A percentile compares a stretch with the other conserved stretches of the same genome.
These are phyloP conservation scores for Lyophyllum shimeji DNA, from an alignment of 768 basidiomycete genomes.

Conservation along the genomic window DNA sequence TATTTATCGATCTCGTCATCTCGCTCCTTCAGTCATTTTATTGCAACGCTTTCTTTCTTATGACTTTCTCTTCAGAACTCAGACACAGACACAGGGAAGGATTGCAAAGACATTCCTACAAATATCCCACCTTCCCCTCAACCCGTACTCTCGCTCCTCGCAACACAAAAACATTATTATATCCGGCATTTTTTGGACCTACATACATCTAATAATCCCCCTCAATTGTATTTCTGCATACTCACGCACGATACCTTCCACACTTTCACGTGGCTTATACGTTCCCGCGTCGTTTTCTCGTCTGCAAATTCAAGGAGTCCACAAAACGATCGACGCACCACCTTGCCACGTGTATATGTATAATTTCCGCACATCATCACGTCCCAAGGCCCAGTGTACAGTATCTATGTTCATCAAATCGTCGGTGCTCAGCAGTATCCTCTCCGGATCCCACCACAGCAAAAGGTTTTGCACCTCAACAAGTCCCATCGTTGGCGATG, in stretches of 20 bases:
- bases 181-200: slow-evolving; percentile 17
- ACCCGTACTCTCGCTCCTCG: neutral
- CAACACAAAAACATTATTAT: slow-evolving; percentile 16
- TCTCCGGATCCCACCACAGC: too few relatives aligned
- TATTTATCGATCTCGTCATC: slow-evolving; percentile 9
- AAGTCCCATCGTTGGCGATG: too few relatives aligned
- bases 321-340: neutral
- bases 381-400: too few relatives aligned
- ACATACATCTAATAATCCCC: slow-evolving; percentile 19
- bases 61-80: slow-evolving; percentile 4
- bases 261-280: slow-evolving; percentile 5
- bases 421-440: too few relatives aligned
- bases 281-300: slow-evolving; percentile 1
- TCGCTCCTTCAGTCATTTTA: slow-evolving; percentile 2
- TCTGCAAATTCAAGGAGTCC: neutral
- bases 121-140: slow-evolving; percentile 1
- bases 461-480: too few relatives aligned
- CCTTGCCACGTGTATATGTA: neutral
- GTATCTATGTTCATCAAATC: too few relatives aligned
- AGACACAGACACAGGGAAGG: neutral
- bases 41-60: slow-evolving; percentile 10
- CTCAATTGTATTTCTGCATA: slow-evolving; percentile 25
- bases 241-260: slow-evolving; percentile 21
- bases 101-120: slow-evolving; percentile 15
- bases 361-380: too few relatives aligned